Percentiles rank a stretch among this genome's conserved stretches.
These are phyloP conservation scores for Chimonanthus salicifolius DNA, from an alignment of 164 flowering plant genomes.

Conservation along the genomic window DNA sequence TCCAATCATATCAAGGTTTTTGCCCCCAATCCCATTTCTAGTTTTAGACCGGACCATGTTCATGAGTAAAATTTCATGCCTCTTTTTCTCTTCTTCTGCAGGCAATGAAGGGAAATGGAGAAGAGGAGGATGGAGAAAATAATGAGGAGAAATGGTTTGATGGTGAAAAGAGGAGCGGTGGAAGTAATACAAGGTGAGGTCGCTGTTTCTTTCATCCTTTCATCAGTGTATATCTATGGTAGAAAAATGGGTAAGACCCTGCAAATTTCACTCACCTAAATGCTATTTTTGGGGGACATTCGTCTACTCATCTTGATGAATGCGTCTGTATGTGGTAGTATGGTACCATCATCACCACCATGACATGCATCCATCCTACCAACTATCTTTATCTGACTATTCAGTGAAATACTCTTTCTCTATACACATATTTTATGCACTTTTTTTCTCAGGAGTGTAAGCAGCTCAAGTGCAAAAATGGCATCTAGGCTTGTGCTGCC, in stretches of 20 bases:
- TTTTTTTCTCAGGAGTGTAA: neutral
- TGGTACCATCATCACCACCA: neutral
- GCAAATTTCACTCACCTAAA: neutral
- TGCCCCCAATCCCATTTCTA: neutral
- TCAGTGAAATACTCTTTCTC: neutral
- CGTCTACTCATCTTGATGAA: neutral
- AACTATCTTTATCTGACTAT: neutral
- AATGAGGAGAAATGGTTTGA: neutral
- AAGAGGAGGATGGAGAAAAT: neutral
- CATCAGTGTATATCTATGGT: neutral
- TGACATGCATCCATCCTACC: slow-evolving; percentile 5
- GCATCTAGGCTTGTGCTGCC: slow-evolving; percentile 4
- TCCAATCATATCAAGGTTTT: neutral
- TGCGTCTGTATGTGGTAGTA: neutral
- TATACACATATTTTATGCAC: neutral
- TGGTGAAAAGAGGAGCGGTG: neutral
- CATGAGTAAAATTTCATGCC: neutral
- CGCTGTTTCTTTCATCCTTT: neutral
- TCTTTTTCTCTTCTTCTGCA: neutral
- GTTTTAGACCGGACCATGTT: neutral
- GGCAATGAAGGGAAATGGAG: neutral
- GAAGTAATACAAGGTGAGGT: neutral
- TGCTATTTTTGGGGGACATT: neutral
- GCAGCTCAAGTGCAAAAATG: slow-evolving; percentile 8
- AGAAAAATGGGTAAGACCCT: neutral